These are phyloP conservation scores for Penicillium hesseltinei DNA, from an alignment of 2,329 filamentous ascomycete species.

Conservation along the genomic window DNA sequence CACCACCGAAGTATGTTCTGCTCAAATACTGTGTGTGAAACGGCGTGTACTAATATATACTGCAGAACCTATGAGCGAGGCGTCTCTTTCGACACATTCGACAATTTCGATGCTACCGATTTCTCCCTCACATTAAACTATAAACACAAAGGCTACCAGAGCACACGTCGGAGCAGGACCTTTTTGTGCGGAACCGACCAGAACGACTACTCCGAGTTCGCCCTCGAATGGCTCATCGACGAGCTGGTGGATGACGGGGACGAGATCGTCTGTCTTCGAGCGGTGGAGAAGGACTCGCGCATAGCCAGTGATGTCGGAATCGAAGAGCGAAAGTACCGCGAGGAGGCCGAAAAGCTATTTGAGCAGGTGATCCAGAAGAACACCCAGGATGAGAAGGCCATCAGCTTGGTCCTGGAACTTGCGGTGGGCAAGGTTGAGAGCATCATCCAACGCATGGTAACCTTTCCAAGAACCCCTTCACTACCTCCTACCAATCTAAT, in stretches of 20 bases:
- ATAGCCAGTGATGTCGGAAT: conserved; percentile 60
- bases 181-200: conserved; percentile 91
- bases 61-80: conserved; percentile 62
- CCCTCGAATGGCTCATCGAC: conserved; percentile 86
- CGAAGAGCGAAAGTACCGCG: conserved; percentile 68
- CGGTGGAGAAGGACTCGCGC: conserved; percentile 78
- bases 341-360: conserved; percentile 72
- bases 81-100: conserved; percentile 73
- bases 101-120: conserved; percentile 63
- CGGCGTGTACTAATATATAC: conserved; percentile 4
- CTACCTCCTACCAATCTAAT: conserved; percentile 13
- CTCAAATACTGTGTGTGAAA: not conserved
- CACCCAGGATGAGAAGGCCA: conserved; percentile 70
- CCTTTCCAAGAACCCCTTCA: conserved; percentile 24
- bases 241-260: conserved; percentile 92
- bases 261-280: conserved; percentile 85
- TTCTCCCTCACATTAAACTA: conserved; percentile 80
- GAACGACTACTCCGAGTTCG: conserved; percentile 88
- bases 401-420: conserved; percentile 82
- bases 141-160: conserved; percentile 82
- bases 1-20: conserved; percentile 41
- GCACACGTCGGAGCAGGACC: conserved; percentile 75
- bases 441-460: conserved; percentile 84
- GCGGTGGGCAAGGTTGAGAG: conserved; percentile 85
- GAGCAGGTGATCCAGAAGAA: conserved; percentile 77